Percentiles rank a stretch among this genome's conserved stretches.
These are phyloP conservation scores for Saitozyma podzolica DNA, from an alignment of 768 basidiomycete genomes.

Conservation along the genomic window DNA sequence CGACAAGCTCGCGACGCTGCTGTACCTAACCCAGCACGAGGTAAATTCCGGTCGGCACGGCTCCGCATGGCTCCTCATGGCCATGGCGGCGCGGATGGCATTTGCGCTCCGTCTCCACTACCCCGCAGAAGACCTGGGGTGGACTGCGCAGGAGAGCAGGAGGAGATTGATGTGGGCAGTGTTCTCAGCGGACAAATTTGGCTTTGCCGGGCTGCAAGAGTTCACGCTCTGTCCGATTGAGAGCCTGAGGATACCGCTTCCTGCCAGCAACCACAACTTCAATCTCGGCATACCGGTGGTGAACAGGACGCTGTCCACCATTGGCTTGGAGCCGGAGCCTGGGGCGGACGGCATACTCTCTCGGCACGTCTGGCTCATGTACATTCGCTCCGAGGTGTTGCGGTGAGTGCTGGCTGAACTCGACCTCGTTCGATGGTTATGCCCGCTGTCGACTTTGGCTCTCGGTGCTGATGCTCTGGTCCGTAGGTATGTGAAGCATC, in stretches of 20 bases:
- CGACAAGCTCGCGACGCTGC: constrained; percentile 1
- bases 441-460: background rate
- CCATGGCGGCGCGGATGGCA: constrained; percentile 2
- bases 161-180: constrained; percentile 6
- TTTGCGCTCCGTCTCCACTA: background rate
- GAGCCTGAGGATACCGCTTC: background rate
- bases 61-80: constrained; percentile 2
- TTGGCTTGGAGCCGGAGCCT: background rate
- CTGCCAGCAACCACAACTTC: background rate
- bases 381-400: background rate
- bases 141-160: background rate
- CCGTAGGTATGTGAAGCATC: background rate
- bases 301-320: background rate
- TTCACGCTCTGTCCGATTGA: background rate
- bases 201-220: background rate
- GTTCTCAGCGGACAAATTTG: background rate
- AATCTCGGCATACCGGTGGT: too few species aligned
- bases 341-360: background rate
- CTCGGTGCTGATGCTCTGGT: background rate
- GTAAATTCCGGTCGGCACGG: constrained; percentile 1
- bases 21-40: constrained; percentile 1
- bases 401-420: background rate
- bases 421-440: background rate
- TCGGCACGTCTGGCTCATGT: background rate
- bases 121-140: background rate